Conservation (phyloP, 768 basidiomycete species). For the Psilocybe cubensis region DNA sequence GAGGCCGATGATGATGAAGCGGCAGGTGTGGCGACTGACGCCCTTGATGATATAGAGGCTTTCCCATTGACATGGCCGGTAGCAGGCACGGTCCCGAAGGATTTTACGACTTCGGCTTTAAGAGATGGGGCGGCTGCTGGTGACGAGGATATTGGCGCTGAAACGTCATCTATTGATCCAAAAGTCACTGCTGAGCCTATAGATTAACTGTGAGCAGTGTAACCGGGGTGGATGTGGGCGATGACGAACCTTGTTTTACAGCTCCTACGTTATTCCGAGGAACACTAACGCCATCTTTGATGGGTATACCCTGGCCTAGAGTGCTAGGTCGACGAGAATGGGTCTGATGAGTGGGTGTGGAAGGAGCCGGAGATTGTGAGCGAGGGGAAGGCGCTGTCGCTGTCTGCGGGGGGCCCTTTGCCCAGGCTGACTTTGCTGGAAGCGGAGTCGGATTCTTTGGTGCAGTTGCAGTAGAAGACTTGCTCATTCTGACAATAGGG, state of each 20-base stretch:
- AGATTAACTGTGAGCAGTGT: slow-evolving; percentile 5
- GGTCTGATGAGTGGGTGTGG: slow-evolving; percentile 51
- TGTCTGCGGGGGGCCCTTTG: slow-evolving; percentile 81
- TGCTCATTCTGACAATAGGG: slow-evolving; percentile 80
- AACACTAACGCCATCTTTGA: slow-evolving; percentile 81
- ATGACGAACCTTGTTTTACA: slow-evolving; percentile 64
- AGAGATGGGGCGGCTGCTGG: slow-evolving; percentile 70
- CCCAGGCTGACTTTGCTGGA: slow-evolving; percentile 87
- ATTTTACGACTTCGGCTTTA: slow-evolving; percentile 75
- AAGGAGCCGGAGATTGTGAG: slow-evolving; percentile 77
- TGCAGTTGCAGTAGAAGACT: slow-evolving; percentile 75
- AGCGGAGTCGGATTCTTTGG: slow-evolving; percentile 76
- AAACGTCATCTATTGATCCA: slow-evolving; percentile 86
- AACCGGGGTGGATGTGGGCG: slow-evolving; percentile 11
- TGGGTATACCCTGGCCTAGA: slow-evolving; percentile 68
- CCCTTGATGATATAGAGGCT: slow-evolving; percentile 47
- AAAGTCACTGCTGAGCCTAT: slow-evolving; percentile 78
- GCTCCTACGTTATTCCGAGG: slow-evolving; percentile 67
- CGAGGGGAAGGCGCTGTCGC: slow-evolving; percentile 64
- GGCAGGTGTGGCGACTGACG: slow-evolving; percentile 31
- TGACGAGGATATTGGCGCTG: slow-evolving; percentile 80
- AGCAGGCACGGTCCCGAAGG: slow-evolving; percentile 81
- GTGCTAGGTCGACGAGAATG: slow-evolving; percentile 83
- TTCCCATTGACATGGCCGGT: slow-evolving; percentile 66
- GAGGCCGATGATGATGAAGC: slow-evolving; percentile 40